These are phyloP conservation scores for Quaeritorhiza haematococci DNA, from an alignment of 371 early-diverging fungal genomes.

Conservation along the genomic window DNA sequence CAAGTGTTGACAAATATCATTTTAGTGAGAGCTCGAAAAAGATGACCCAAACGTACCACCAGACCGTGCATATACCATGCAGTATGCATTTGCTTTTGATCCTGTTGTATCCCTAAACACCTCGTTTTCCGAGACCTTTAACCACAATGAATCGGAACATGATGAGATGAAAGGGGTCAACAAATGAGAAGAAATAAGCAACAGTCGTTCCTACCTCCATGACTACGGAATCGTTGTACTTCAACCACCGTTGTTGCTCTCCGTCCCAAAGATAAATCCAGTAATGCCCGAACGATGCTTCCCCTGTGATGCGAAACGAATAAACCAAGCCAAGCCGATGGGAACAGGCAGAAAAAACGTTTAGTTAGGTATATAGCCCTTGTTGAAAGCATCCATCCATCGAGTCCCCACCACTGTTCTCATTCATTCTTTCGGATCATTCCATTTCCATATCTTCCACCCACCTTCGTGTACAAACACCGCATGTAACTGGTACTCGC, in stretches of 20 bases:
- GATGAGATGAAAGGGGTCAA: not conserved
- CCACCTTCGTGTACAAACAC: slow-evolving; percentile 67
- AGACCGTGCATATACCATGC: slow-evolving; percentile 27
- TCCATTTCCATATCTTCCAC: not conserved
- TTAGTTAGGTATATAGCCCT: no score
- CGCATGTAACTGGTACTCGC: slow-evolving; percentile 60
- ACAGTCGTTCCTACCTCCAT: slow-evolving; percentile 43
- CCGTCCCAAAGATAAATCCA: slow-evolving; percentile 79
- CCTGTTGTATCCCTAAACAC: slow-evolving; percentile 33
- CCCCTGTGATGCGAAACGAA: slow-evolving; percentile 36
- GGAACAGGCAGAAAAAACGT: no score
- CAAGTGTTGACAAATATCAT: no score
- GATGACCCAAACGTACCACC: slow-evolving; percentile 7
- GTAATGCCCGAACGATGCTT: slow-evolving; percentile 82
- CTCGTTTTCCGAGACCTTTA: slow-evolving; percentile 17
- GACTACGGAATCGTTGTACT: slow-evolving; percentile 75
- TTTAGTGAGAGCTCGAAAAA: no score
- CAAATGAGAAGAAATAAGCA: not conserved
- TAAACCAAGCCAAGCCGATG: no score
- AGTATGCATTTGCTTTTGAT: slow-evolving; percentile 27
- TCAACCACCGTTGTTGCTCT: slow-evolving; percentile 64
- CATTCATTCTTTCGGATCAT: not conserved
- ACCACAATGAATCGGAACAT: slow-evolving; percentile 1
- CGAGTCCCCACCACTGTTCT: not conserved
- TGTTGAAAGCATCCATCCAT: no score